A percentile compares a stretch with the other conserved stretches of the same genome.
phyloP scores from a whole-genome alignment of 2,329 filamentous ascomycete genomes.

The Colletotrichum coccodes region DNA sequence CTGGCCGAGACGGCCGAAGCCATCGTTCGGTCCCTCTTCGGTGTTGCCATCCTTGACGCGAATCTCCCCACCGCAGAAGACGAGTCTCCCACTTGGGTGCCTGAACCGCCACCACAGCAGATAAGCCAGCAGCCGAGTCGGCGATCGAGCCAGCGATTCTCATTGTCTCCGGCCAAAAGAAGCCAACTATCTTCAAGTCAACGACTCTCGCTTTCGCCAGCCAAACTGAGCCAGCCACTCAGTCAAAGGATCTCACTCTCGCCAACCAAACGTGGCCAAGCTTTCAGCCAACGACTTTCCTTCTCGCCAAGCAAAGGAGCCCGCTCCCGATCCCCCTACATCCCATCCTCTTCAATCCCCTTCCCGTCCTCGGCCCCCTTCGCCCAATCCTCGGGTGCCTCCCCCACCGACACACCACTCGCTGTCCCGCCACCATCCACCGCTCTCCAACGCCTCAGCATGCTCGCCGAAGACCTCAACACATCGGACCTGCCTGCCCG shows the following conservation, averaged over 20 bases:
- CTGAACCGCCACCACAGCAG: slow-evolving; percentile 1
- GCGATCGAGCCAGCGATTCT: slow-evolving; percentile 17
- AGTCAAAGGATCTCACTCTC: slow-evolving; percentile 13
- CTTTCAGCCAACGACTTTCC: slow-evolving; percentile 2
- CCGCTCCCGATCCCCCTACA: background rate
- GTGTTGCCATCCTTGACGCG: slow-evolving; percentile 26
- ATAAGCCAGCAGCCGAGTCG: background rate
- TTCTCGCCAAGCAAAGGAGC: slow-evolving; percentile 17
- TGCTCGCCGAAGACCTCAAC: slow-evolving; percentile 25
- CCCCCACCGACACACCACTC: background rate
- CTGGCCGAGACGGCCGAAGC: slow-evolving; percentile 32
- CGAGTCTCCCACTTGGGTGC: slow-evolving; percentile 23
- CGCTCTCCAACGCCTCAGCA: slow-evolving; percentile 33
- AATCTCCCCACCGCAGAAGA: slow-evolving; percentile 12
- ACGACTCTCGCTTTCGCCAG: slow-evolving; percentile 17
- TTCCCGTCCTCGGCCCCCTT: slow-evolving; percentile 2
- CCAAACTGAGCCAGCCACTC: slow-evolving; percentile 14
- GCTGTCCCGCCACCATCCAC: background rate
- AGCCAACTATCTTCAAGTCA: slow-evolving; percentile 7
- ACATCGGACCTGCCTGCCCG: background rate
- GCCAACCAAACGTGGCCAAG: slow-evolving; percentile 13
- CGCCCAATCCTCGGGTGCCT: slow-evolving; percentile 7
- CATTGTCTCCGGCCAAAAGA: slow-evolving; percentile 12
- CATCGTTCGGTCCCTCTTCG: slow-evolving; percentile 27
- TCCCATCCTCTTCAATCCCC: slow-evolving; percentile 1